A percentile compares a stretch with the other conserved stretches of the same genome.
Conservation (phyloP, 139 green algal species). For the Zygnema circumcarinatum region DNA sequence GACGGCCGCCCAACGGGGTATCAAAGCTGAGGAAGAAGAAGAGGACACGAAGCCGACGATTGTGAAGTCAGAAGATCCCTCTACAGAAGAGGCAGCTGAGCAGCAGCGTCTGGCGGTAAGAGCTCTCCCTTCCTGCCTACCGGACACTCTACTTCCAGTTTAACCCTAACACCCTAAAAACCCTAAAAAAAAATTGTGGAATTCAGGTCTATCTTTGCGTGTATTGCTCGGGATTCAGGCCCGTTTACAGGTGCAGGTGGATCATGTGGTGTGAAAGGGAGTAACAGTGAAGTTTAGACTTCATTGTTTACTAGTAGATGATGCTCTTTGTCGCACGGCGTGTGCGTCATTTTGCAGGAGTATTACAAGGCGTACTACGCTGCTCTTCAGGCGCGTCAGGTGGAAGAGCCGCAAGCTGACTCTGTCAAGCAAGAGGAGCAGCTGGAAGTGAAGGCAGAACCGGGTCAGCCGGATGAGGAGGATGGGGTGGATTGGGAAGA, state of each 20-base stretch:
- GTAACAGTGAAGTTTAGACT: no score
- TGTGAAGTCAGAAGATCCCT: slow-evolving; percentile 25
- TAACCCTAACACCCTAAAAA: background rate
- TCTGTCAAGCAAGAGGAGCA: background rate
- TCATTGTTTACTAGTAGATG: background rate
- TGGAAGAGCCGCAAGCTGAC: background rate
- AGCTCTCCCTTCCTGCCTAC: background rate
- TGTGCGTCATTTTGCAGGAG: slow-evolving; percentile 44
- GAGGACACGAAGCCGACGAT: slow-evolving; percentile 8
- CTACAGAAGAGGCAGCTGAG: slow-evolving; percentile 18
- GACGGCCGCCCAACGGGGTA: slow-evolving; percentile 32
- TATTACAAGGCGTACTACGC: slow-evolving; percentile 57
- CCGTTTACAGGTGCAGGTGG: background rate
- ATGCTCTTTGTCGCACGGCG: background rate
- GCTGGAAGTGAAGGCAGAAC: slow-evolving; percentile 8
- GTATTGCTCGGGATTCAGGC: background rate
- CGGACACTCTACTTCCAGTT: background rate
- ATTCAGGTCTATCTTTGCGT: background rate
- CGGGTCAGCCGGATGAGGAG: background rate
- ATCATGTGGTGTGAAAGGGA: background rate
- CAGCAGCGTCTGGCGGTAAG: slow-evolving; percentile 41
- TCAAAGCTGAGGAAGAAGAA: slow-evolving; percentile 25
- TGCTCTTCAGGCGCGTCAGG: slow-evolving; percentile 1
- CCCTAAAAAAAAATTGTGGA: background rate
- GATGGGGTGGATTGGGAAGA: slow-evolving; percentile 51